A percentile compares a stretch with the other conserved stretches of the same genome.
Evolutionary conservation across 73 alveolate species (phyloP).

Genomic region (Paramecium primaurelia): DNA sequence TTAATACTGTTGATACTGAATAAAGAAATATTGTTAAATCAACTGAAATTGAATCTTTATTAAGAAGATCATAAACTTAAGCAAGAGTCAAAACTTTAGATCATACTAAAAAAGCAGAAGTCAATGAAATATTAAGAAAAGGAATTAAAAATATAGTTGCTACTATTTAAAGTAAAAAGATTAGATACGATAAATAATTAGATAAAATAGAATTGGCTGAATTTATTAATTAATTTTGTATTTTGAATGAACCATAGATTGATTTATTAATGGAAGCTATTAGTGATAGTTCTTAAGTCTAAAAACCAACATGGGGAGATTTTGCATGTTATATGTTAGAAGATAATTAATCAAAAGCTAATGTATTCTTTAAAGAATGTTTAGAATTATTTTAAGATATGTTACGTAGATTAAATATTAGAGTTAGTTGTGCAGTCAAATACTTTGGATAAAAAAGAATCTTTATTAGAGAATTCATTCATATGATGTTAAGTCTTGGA

Average conservation of each 20-base stretch:
- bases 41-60: slow-evolving; percentile 3
- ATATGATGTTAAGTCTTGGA: slow-evolving; percentile 34
- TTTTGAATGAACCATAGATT: background rate
- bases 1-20: background rate
- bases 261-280: slow-evolving; percentile 40
- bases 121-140: background rate
- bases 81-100: slow-evolving; percentile 20
- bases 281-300: background rate
- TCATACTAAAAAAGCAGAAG: slow-evolving; percentile 11
- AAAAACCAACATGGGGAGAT: slow-evolving; percentile 45
- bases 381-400: background rate
- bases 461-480: background rate
- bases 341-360: background rate
- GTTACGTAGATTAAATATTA: background rate
- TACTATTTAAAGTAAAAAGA: background rate
- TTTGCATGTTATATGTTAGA: slow-evolving; percentile 30
- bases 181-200: background rate
- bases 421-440: background rate
- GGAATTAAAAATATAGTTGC: background rate
- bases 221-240: background rate
- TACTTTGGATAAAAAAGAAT: slow-evolving; percentile 2
- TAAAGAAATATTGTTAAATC: background rate
- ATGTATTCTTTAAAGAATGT: slow-evolving; percentile 36
- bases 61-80: background rate
- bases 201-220: slow-evolving; percentile 24